Evolutionary conservation across 129 eudicot genomes (phyloP), one percentile per base, ranked within the genome.

Genomic region (Lactuca sativa): DNA sequence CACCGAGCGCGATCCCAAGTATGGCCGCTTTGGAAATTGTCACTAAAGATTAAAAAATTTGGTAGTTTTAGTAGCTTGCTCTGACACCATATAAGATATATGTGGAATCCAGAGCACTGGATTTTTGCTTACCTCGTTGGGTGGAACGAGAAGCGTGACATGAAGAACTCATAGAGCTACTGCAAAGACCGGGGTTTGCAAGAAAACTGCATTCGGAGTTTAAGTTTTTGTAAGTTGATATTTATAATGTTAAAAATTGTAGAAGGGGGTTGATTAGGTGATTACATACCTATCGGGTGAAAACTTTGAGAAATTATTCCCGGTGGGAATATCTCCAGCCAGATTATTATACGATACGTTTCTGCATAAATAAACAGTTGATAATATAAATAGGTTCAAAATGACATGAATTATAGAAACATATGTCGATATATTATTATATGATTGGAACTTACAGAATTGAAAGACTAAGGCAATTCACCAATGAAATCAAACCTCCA

Each of bases 1-100:
- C 96, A 55, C 97, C 97, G 56, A 95, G 66, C 34, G 99, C 90
- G 33, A 95, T 90, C 57, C 99, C 99, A 21, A 95, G 78, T 56
- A 95, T 90, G 32, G 97, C 95, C 37, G 96, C 91, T 81, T 87
- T 95, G 34, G 97, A 79, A 56, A 95, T 87, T 4, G 88, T 36
- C 25, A 60, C 99, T 95, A 77, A 64, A 58, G 3, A 21, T 33
- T 58, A 1, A 41, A 66, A 21, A 31, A 41, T 0, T 48, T 15
- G 54, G 6, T 49, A 59, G 4, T 13, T 58, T 72, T 48, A 69
- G 54, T 0, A 17, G 6, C 33, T 7, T 5, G 52, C n/a, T 47
- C 49, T 47, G 15, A 47, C 12, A 47, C 52, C 52, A 47, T 47
- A 6, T 47, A 2, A 47, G 52, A 47, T 43, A 47, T 47, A 47